Evolutionary conservation across 208 protist genomes (phyloP).

Genomic region (Wallacemonas collosoma): DNA sequence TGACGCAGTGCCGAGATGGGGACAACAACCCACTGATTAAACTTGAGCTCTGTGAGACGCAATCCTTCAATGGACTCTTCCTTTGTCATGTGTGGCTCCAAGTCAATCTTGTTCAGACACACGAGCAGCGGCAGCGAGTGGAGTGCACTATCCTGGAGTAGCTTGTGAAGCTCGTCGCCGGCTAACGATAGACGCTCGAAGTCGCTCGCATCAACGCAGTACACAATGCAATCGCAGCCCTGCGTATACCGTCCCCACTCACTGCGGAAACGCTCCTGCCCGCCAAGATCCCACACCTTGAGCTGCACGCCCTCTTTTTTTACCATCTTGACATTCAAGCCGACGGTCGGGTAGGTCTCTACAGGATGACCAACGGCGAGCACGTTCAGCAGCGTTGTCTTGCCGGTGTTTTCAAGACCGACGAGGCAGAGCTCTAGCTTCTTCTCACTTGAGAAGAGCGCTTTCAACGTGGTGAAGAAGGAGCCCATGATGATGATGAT

Average conservation of each 20-base stretch:
- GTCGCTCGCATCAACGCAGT: constrained; percentile 71
- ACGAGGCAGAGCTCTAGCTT: constrained; percentile 80
- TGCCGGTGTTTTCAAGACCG: constrained; percentile 76
- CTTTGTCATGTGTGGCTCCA: constrained; percentile 80
- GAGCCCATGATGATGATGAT: constrained; percentile 41
- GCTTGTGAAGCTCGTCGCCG: constrained; percentile 59
- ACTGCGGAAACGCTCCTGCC: constrained; percentile 70
- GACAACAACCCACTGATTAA: constrained; percentile 69
- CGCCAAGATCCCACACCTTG: constrained; percentile 84
- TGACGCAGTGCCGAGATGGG: constrained; percentile 64
- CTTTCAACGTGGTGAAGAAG: constrained; percentile 48
- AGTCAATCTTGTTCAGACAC: constrained; percentile 88
- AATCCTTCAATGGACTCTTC: constrained; percentile 74
- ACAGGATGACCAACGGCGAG: constrained; percentile 67
- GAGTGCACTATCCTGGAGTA: constrained; percentile 58
- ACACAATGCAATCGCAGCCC: constrained; percentile 77
- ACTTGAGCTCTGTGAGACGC: constrained; percentile 48
- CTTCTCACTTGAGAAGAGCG: constrained; percentile 60
- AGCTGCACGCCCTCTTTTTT: constrained; percentile 76
- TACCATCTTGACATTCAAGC: constrained; percentile 82
- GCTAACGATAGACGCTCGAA: constrained; percentile 57
- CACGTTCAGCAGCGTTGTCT: constrained; percentile 85
- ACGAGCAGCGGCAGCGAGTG: constrained; percentile 66
- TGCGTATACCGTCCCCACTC: constrained; percentile 80
- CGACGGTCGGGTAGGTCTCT: constrained; percentile 76